phyloP scores from a whole-genome alignment of 192 early-diverging fungal genomes.

The Allomyces arbusculus region DNA sequence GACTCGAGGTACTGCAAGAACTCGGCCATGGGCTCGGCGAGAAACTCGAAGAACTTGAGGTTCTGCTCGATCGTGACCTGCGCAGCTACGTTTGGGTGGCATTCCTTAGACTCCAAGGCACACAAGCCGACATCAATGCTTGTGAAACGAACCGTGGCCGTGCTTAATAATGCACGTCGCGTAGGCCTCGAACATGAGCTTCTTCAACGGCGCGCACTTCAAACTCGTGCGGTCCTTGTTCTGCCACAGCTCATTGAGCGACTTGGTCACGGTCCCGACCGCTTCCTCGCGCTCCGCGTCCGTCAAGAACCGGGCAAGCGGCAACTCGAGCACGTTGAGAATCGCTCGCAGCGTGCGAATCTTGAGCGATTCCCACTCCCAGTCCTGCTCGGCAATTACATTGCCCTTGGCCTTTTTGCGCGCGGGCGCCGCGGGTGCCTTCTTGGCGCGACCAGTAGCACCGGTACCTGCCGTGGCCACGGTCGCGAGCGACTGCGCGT shows the following conservation, averaged over 20 bases:
- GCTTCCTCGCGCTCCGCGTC: neutral
- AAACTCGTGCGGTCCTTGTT: neutral
- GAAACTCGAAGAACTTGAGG: constrained; percentile 66
- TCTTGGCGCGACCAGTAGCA: neutral
- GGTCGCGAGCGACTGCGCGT: neutral
- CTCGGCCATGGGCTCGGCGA: constrained; percentile 62
- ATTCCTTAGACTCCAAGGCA: too few species aligned
- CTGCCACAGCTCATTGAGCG: neutral
- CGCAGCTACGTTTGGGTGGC: too few species aligned
- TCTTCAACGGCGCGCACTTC: neutral
- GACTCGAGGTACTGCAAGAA: constrained; percentile 40
- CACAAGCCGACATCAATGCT: too few species aligned
- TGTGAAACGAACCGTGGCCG: neutral
- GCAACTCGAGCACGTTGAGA: neutral
- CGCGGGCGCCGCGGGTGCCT: neutral
- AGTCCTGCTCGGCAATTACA: neutral
- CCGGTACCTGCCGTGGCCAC: neutral
- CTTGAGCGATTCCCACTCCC: neutral
- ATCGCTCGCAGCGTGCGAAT: neutral
- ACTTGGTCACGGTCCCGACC: neutral
- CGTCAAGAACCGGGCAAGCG: neutral
- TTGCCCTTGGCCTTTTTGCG: neutral
- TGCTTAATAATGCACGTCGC: neutral
- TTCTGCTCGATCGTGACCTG: constrained; percentile 59
- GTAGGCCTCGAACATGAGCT: neutral